Evolutionary conservation across 129 eudicot genomes (phyloP).

Genomic region (Logfia minima): DNA sequence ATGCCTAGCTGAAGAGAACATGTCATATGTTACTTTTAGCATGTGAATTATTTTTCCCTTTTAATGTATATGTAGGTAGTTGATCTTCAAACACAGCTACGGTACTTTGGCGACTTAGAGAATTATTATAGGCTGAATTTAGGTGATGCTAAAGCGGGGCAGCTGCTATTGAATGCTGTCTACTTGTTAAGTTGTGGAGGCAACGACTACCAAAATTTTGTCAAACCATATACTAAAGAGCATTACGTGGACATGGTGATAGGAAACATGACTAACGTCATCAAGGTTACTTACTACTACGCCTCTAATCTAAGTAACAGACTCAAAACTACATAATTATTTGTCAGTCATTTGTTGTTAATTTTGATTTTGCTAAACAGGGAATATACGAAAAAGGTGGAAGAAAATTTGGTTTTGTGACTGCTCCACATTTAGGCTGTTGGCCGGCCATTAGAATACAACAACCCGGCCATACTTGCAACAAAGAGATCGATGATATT

Average conservation of each 20-base stretch:
- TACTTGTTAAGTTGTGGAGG: conserved; percentile 57
- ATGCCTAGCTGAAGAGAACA: background rate
- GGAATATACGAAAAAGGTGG: conserved; percentile 49
- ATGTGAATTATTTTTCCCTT: background rate
- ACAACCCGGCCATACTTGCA: conserved; percentile 31
- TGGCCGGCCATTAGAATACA: conserved; percentile 30
- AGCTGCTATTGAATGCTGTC: conserved; percentile 38
- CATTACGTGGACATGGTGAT: conserved; percentile 45
- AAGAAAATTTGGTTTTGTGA: conserved; percentile 48
- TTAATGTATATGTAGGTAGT: conserved; percentile 39
- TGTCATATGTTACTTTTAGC: background rate
- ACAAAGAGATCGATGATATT: conserved; percentile 30
- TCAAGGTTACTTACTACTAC: conserved; percentile 25
- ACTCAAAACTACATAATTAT: background rate
- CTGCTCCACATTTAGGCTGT: conserved; percentile 47
- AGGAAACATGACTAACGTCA: conserved; percentile 39
- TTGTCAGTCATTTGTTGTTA: background rate
- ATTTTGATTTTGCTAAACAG: conserved; percentile 26
- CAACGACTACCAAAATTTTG: conserved; percentile 47
- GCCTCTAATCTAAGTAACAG: background rate
- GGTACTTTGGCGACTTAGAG: conserved; percentile 36
- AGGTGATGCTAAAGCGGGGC: conserved; percentile 27
- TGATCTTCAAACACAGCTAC: conserved; percentile 47
- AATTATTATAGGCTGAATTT: conserved; percentile 20
- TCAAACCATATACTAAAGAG: conserved; percentile 19